These are phyloP conservation scores for Ilex aquifolium DNA, from an alignment of 257 asterid genomes.

Conservation along the genomic window DNA sequence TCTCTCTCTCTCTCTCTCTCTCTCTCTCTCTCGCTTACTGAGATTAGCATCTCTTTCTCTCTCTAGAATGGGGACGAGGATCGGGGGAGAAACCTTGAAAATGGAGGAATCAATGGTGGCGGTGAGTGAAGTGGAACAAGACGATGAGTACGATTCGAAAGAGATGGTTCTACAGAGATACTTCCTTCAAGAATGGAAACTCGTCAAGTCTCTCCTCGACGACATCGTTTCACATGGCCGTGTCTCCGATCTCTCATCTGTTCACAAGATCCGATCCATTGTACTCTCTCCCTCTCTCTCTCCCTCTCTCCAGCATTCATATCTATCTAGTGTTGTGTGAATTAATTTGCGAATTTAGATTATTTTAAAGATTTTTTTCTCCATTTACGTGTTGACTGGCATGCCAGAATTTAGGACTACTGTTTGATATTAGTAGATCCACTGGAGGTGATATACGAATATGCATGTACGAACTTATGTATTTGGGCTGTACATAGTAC, in stretches of 20 bases:
- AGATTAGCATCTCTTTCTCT: neutral
- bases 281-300: conserved; percentile 33
- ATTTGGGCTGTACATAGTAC: too few relatives aligned
- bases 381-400: too few relatives aligned
- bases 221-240: conserved; percentile 61
- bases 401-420: too few relatives aligned
- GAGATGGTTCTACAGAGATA: conserved; percentile 67
- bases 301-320: neutral
- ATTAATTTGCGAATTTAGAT: too few relatives aligned
- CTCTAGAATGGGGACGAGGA: neutral
- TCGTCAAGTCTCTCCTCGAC: conserved; percentile 72
- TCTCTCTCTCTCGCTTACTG: neutral
- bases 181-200: conserved; percentile 91
- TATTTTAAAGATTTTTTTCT: neutral
- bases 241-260: conserved; percentile 60
- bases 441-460: too few relatives aligned
- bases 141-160: conserved; percentile 80
- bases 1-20: neutral
- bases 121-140: conserved; percentile 22
- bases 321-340: too few relatives aligned
- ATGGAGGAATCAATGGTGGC: conserved; percentile 33
- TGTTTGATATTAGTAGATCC: too few relatives aligned
- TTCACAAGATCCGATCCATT: conserved; percentile 78
- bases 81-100: conserved; percentile 15
- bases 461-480: too few relatives aligned